phyloP scores from a whole-genome alignment of 2,329 filamentous ascomycete genomes.

The Fusarium floridanum region DNA sequence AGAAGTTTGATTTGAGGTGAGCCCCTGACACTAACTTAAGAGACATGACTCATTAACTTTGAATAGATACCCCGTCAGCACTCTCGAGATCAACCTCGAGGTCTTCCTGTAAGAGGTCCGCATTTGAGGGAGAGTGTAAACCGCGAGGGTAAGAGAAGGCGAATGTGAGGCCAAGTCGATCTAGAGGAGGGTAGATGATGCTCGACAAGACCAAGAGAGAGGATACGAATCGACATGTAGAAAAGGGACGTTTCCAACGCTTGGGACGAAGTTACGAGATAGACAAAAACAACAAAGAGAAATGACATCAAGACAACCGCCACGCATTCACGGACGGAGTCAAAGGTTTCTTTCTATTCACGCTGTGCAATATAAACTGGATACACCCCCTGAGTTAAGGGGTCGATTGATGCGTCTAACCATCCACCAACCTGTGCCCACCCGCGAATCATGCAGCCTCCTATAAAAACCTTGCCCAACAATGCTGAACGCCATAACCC shows the following conservation, averaged over 20 bases:
- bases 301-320: constrained; percentile 16
- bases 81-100: constrained; percentile 94
- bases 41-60: constrained; percentile 31
- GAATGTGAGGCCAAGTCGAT: constrained; percentile 1
- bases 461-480: constrained; percentile 9
- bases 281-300: constrained; percentile 44
- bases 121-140: constrained; percentile 29
- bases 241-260: constrained; percentile 32
- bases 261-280: constrained; percentile 43
- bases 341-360: background rate
- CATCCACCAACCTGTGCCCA: constrained; percentile 4
- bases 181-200: constrained; percentile 5
- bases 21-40: constrained; percentile 41
- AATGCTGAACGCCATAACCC: constrained; percentile 25
- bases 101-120: constrained; percentile 77
- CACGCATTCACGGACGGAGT: constrained; percentile 3
- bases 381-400: background rate
- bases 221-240: constrained; percentile 33
- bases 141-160: constrained; percentile 16
- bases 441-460: background rate
- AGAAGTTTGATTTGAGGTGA: constrained; percentile 90
- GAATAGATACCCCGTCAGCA: constrained; percentile 86
- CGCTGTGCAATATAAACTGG: constrained; percentile 1
- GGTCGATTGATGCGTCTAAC: constrained; percentile 25
- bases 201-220: constrained; percentile 29